A percentile compares a stretch with the other conserved stretches of the same genome.
These are phyloP conservation scores for Suillus brevipes DNA, from an alignment of 768 basidiomycete species.

Conservation along the genomic window DNA sequence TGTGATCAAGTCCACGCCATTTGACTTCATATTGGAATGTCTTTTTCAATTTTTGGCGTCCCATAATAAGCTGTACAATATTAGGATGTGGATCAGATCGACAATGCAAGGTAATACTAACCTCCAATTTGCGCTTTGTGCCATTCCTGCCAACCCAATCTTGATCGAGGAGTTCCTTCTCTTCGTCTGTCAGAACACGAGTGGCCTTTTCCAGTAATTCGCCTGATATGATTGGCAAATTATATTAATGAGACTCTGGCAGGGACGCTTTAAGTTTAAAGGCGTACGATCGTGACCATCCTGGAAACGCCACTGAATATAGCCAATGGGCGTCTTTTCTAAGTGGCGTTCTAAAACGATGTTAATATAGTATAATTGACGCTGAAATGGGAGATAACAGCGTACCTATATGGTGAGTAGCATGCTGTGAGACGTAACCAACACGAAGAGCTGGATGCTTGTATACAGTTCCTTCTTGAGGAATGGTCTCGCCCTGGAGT, in stretches of 20 bases:
- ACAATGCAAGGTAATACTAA: constrained; percentile 31
- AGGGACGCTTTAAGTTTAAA: constrained; percentile 15
- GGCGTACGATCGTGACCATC: constrained; percentile 92
- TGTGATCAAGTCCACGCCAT: constrained; percentile 81
- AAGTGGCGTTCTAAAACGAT: constrained; percentile 72
- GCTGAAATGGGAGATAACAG: constrained; percentile 21
- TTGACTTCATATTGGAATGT: constrained; percentile 91
- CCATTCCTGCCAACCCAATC: constrained; percentile 94
- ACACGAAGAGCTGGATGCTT: constrained; percentile 94
- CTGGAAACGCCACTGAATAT: constrained; percentile 99
- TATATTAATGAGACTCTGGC: constrained; percentile 11
- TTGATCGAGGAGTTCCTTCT: constrained; percentile 72
- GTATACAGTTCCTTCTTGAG: constrained; percentile 89
- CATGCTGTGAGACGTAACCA: constrained; percentile 97
- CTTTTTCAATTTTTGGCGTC: constrained; percentile 97
- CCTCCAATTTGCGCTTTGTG: constrained; percentile 88
- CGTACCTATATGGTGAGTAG: constrained; percentile 90
- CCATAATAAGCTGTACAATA: constrained; percentile 69
- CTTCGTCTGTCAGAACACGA: constrained; percentile 86
- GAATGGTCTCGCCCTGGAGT: constrained; percentile 80
- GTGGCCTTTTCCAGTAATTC: constrained; percentile 91
- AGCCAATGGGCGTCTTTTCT: constrained; percentile 94
- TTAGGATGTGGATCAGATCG: constrained; percentile 13
- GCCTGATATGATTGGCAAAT: constrained; percentile 42
- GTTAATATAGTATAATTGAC: constrained; percentile 19